Evolutionary conservation across 176 grass and related monocot species (phyloP), one percentile per base, ranked within the genome.

Genomic region (Ampelocalamus luodianensis): DNA sequence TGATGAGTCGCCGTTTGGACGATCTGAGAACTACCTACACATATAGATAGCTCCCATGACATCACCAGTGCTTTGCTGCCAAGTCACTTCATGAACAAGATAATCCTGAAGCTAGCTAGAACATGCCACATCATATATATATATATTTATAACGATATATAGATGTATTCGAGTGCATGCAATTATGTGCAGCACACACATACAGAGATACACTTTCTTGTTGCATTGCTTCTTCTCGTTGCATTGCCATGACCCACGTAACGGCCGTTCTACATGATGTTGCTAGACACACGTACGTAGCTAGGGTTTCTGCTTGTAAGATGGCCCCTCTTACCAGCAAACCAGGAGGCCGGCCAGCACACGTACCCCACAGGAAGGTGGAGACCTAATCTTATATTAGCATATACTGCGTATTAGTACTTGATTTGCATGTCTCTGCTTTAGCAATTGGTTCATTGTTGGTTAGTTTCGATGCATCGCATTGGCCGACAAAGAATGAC

Each of bases 71-170:
- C 88, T 90, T 90, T 82, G 83, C 88, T 70, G 71, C 83, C 51
- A 90, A 90, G 83, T 90, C 88, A 90, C 88, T 90, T 86, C 78
- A 80, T 10, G 37, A 17, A 55, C 78, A 81, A 85, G 83, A 90
- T 82, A 82, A 89, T 80, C 50, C 62, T 65, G 34, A 51, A 76
- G 59, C 70, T 67, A 84, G n/a, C 61, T 29, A 45, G 22, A 54
- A 8, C 60, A 44, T 48, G 38, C 5, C 53, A 23, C 24, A 49
- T 49, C 26, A 34, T 29, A 72, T 48, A 23, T 29, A 72, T 48
- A 23, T 1, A 48, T 72, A 32, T 55, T 43, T 77, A 66, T 22
- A 63, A 8, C 22, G 5, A 32, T 16, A 26, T 4, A 48, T n/a
- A 18, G 9, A 22, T 27, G 43, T 40, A 32, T 66, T 83, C 66